Evolutionary conservation across 305 asterid species (phyloP).

Genomic region (Solanum hybrid): DNA sequence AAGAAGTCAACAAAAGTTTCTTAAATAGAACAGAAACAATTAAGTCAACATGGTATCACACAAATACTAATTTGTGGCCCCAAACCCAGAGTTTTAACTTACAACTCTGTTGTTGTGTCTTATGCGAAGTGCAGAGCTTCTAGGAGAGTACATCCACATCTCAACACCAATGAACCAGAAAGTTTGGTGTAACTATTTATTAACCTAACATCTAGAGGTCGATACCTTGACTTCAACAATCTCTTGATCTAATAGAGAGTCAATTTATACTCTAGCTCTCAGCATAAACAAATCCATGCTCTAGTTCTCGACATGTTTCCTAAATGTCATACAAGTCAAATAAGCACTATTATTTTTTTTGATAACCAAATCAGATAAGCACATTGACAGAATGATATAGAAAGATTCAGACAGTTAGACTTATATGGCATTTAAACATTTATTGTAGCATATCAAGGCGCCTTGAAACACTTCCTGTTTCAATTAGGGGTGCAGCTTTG

Average conservation of each 20-base stretch:
- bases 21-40: not conserved
- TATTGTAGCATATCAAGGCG: not conserved
- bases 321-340: not conserved
- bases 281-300: not conserved
- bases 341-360: not conserved
- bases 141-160: not conserved
- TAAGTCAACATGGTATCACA: not conserved
- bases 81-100: not conserved
- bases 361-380: not conserved
- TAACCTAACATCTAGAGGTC: not conserved
- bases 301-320: not conserved
- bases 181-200: not conserved
- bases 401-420: not conserved
- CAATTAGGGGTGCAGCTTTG: not conserved
- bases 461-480: not conserved
- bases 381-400: not conserved
- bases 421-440: not conserved
- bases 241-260: not conserved
- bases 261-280: not conserved
- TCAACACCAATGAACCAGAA: not conserved
- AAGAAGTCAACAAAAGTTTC: not conserved
- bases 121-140: not conserved
- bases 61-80: not conserved
- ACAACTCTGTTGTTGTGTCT: not conserved
- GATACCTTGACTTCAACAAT: not conserved